phyloP scores from a whole-genome alignment of 306 rosid genomes.

The Prunus mira region DNA sequence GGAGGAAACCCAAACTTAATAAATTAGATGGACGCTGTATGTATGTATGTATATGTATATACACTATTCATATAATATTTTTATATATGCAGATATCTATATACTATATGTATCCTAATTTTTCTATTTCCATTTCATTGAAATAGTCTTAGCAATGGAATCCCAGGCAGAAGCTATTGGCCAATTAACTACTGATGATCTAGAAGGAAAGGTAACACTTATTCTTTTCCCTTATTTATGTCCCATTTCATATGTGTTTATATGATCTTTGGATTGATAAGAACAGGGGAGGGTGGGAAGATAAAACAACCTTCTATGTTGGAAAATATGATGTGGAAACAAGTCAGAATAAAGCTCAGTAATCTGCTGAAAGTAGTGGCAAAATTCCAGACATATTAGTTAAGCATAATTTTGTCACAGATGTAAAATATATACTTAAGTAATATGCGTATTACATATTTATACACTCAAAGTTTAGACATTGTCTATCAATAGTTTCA shows the following conservation, averaged over 20 bases:
- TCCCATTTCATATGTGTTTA: not conserved
- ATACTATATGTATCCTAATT: not conserved
- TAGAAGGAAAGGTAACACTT: constrained; percentile 75
- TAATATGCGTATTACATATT: not conserved
- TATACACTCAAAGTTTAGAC: not conserved
- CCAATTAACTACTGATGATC: constrained; percentile 84
- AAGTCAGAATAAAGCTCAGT: not conserved
- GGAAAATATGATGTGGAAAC: not conserved
- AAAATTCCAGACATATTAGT: not conserved
- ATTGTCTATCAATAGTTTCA: not conserved
- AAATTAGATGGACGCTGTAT: not conserved
- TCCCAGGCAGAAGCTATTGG: constrained; percentile 98
- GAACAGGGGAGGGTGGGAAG: not conserved
- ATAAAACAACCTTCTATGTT: not conserved
- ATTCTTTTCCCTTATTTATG: constrained; percentile 2
- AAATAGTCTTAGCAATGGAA: constrained; percentile 86
- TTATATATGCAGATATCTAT: not conserved
- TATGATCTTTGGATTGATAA: not conserved
- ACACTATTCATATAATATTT: not conserved
- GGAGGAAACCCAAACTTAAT: not conserved
- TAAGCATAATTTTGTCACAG: not conserved
- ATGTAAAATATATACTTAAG: not conserved
- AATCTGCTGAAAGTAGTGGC: not conserved
- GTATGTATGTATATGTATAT: not conserved
- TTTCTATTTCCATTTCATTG: constrained; percentile 24